Conservation (phyloP, 495 filamentous ascomycete species). For the Cladorrhinum samala region DNA sequence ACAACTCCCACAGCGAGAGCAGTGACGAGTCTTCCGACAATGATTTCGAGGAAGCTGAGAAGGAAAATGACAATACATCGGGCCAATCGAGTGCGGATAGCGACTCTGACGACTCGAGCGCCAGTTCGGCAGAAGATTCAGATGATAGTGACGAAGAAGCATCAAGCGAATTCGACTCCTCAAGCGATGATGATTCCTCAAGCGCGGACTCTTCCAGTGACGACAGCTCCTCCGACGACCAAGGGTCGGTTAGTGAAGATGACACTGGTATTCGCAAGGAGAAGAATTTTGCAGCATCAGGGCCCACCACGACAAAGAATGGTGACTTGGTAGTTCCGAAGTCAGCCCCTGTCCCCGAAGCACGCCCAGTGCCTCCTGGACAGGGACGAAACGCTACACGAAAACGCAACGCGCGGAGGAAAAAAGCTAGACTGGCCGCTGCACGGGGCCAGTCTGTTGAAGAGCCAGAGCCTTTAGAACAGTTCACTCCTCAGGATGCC, state of each 20-base stretch:
- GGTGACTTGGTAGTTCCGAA: no score
- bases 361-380: constrained; percentile 20
- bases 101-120: constrained; percentile 23
- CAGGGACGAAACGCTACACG: constrained; percentile 33
- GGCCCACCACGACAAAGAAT: no score
- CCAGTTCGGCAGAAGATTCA: constrained; percentile 9
- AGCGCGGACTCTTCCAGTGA: neutral
- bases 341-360: neutral
- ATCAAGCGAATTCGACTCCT: constrained; percentile 10
- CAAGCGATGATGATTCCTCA: constrained; percentile 1
- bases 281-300: neutral
- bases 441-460: neutral
- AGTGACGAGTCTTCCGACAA: no score
- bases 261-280: neutral
- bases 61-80: no score
- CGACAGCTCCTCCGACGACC: neutral
- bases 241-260: neutral
- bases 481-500: no score
- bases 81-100: constrained; percentile 12
- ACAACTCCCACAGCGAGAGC: constrained; percentile 25
- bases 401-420: constrained; percentile 39
- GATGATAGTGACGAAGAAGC: neutral
- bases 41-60: no score
- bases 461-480: no score
- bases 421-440: constrained; percentile 22